These are phyloP conservation scores for Venturia nashicola DNA, from an alignment of 2,329 filamentous ascomycete species.

Conservation along the genomic window DNA sequence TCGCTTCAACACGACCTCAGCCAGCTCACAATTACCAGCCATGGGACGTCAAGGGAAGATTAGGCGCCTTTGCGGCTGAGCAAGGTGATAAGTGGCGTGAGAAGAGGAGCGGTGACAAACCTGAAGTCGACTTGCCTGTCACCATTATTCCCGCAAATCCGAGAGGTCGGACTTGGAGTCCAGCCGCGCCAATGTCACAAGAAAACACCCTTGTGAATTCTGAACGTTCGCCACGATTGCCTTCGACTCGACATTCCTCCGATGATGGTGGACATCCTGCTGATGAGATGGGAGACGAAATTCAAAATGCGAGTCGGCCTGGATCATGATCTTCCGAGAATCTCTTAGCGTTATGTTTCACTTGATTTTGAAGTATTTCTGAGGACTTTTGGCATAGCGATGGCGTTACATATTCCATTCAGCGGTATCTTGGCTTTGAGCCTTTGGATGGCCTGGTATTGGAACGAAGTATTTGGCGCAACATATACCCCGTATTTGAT, in stretches of 20 bases:
- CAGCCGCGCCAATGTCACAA: slow-evolving; percentile 18
- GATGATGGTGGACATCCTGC: not conserved
- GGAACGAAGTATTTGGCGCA: not conserved
- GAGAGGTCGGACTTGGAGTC: slow-evolving; percentile 43
- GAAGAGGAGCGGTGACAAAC: slow-evolving; percentile 24
- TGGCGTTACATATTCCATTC: not conserved
- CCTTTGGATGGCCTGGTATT: not conserved
- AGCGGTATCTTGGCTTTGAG: not conserved
- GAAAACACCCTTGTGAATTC: not conserved
- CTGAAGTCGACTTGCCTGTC: slow-evolving; percentile 37
- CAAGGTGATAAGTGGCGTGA: slow-evolving; percentile 28
- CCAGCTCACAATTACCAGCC: slow-evolving; percentile 31
- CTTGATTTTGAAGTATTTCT: not conserved
- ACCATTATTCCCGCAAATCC: slow-evolving; percentile 50
- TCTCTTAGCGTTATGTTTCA: not conserved
- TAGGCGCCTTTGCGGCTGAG: slow-evolving; percentile 37
- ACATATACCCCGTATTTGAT: not conserved
- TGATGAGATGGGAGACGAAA: not conserved
- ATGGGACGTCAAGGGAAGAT: slow-evolving; percentile 31
- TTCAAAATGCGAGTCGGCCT: not conserved
- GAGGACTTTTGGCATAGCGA: not conserved
- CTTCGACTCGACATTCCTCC: not conserved
- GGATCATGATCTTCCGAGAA: not conserved
- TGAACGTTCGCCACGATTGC: not conserved
- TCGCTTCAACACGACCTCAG: slow-evolving; percentile 16